A percentile compares a stretch with the other conserved stretches of the same genome.
phyloP scores from a whole-genome alignment of 2,329 filamentous ascomycete genomes.

The Incumbomyces delicatus region DNA sequence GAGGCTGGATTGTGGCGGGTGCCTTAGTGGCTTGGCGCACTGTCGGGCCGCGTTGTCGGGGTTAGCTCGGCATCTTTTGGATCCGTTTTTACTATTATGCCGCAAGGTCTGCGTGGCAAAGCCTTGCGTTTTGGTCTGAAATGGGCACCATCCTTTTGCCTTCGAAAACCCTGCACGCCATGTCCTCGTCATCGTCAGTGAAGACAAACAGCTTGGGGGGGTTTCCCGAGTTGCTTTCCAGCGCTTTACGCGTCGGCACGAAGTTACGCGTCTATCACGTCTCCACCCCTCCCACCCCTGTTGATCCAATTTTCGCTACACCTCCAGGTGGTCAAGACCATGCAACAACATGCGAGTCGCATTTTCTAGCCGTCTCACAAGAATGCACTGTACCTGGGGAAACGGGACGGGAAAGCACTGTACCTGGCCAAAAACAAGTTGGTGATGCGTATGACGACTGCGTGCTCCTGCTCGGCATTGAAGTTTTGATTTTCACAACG shows the following conservation, averaged over 20 bases:
- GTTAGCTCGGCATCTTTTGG: too few relatives aligned
- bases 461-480: slow-evolving; percentile 71
- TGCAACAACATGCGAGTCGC: slow-evolving; percentile 75
- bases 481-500: slow-evolving; percentile 80
- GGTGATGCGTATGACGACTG: slow-evolving; percentile 28
- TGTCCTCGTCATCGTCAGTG: slow-evolving; percentile 4
- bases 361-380: slow-evolving; percentile 57
- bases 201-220: not conserved
- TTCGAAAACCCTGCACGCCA: not conserved
- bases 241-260: slow-evolving; percentile 28
- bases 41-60: too few relatives aligned
- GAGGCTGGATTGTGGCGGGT: too few relatives aligned
- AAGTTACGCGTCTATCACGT: slow-evolving; percentile 71
- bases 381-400: not conserved
- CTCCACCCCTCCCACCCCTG: slow-evolving; percentile 69
- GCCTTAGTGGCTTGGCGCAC: too few relatives aligned
- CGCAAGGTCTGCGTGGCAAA: too few relatives aligned
- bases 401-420: slow-evolving; percentile 13
- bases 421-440: not conserved
- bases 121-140: too few relatives aligned
- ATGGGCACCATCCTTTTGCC: too few relatives aligned
- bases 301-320: slow-evolving; percentile 67
- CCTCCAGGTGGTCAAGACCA: slow-evolving; percentile 63
- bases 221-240: slow-evolving; percentile 6
- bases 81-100: too few relatives aligned